Conservation (phyloP, 2,329 filamentous ascomycete species). For the Aspergillus quadricinctus region DNA sequence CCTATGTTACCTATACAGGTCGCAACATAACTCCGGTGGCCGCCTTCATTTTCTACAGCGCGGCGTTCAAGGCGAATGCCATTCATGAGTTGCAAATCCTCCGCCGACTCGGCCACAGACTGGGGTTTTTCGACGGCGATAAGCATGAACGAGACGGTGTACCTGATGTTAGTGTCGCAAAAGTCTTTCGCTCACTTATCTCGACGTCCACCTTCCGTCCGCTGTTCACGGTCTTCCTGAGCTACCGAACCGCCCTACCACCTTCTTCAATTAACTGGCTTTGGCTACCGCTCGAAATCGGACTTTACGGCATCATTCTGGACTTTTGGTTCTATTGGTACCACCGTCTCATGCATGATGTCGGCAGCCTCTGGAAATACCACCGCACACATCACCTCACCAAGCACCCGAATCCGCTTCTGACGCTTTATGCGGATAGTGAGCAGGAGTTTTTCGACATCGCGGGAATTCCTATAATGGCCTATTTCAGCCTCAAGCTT, state of each 20-base stretch:
- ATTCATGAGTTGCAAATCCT: background rate
- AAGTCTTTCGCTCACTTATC: background rate
- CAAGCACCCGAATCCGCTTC: background rate
- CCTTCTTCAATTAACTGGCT: background rate
- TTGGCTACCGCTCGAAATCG: background rate
- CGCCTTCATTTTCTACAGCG: background rate
- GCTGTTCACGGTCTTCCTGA: background rate
- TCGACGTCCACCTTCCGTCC: background rate
- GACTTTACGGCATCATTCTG: background rate
- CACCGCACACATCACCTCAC: background rate
- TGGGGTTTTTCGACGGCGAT: background rate
- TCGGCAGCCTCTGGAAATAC: background rate
- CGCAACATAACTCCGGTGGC: background rate
- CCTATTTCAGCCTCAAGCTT: background rate
- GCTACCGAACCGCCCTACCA: background rate
- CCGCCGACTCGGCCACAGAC: background rate
- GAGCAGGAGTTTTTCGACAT: background rate
- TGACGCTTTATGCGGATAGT: background rate
- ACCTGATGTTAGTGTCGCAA: background rate
- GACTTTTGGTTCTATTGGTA: background rate
- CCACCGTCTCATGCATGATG: background rate
- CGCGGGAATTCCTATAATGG: background rate
- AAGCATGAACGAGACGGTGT: background rate
- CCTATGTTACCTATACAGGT: background rate
- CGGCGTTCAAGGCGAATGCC: background rate